Conservation (phyloP, 2,329 filamentous ascomycete genomes). For the Microdochium bolleyi region DNA sequence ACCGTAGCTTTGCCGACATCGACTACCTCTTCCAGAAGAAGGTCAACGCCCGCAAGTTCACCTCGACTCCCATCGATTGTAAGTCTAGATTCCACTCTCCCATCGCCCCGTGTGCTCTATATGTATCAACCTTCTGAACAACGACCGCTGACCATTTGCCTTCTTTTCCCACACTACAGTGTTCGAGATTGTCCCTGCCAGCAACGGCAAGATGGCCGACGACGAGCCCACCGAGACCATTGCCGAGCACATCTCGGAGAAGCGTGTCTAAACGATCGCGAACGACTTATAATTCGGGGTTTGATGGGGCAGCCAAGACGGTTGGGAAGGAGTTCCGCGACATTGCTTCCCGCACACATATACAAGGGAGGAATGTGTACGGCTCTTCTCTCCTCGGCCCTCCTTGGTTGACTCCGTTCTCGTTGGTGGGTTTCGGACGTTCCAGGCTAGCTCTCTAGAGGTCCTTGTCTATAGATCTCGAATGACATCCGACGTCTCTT, state of each 20-base stretch:
- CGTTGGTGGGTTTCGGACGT: too few relatives aligned
- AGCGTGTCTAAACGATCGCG: neutral
- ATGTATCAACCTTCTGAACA: too few relatives aligned
- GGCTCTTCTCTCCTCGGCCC: too few relatives aligned
- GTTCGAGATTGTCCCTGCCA: neutral
- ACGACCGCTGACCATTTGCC: neutral
- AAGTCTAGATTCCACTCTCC: constrained; percentile 6
- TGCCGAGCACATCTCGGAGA: neutral
- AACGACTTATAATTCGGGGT: too few relatives aligned
- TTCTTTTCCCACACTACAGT: neutral
- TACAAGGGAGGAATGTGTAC: too few relatives aligned
- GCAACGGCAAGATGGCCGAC: neutral
- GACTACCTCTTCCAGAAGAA: constrained; percentile 35
- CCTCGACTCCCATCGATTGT: constrained; percentile 16
- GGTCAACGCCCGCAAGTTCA: constrained; percentile 24
- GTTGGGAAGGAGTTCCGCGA: too few relatives aligned
- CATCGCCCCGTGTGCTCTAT: neutral
- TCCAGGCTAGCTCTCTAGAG: too few relatives aligned
- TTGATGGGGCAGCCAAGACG: too few relatives aligned
- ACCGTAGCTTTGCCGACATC: constrained; percentile 36
- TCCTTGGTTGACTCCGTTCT: too few relatives aligned
- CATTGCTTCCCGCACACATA: too few relatives aligned
- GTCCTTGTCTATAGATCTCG: too few relatives aligned
- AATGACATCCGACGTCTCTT: too few relatives aligned
- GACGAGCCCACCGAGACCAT: neutral